These are phyloP conservation scores for Phialemonium atrogriseum DNA, from an alignment of 2,329 filamentous ascomycete genomes.

Conservation along the genomic window DNA sequence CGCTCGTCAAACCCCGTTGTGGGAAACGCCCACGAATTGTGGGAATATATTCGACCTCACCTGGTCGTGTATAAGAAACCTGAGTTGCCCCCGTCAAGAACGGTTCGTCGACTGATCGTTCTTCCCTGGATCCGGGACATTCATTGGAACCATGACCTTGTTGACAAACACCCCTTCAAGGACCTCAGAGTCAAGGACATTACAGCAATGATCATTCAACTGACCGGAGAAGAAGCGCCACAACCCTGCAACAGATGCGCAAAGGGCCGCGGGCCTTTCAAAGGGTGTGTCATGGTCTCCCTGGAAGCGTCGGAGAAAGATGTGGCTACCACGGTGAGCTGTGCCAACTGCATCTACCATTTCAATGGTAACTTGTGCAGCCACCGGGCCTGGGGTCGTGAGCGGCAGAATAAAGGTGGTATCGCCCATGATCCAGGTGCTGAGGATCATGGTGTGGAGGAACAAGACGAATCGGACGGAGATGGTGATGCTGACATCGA, in stretches of 20 bases:
- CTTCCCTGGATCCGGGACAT: conserved; percentile 18
- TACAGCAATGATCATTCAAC: conserved; percentile 20
- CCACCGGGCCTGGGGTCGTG: conserved; percentile 7
- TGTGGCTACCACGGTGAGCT: conserved; percentile 11
- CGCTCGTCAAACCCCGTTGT: no score
- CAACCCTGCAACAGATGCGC: conserved; percentile 17
- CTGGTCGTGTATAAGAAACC: not conserved
- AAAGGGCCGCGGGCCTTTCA: conserved; percentile 17
- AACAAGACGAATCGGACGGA: not conserved
- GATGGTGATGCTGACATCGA: conserved; percentile 6
- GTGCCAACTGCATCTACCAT: conserved; percentile 22
- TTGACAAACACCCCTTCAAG: conserved; percentile 8
- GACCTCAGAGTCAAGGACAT: conserved; percentile 18
- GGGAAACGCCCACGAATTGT: not conserved
- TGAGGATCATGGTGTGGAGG: not conserved
- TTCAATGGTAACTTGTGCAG: conserved; percentile 13
- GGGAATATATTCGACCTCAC: not conserved
- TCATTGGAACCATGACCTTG: conserved; percentile 18
- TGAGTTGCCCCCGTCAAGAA: no score
- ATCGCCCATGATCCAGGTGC: conserved; percentile 6
- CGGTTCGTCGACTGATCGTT: no score
- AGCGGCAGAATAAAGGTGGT: conserved; percentile 8
- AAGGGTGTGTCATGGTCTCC: conserved; percentile 18
- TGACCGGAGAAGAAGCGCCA: conserved; percentile 19
- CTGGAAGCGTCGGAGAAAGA: conserved; percentile 5